Percentiles rank a stretch among this genome's conserved stretches.
phyloP scores from a whole-genome alignment of 2,329 filamentous ascomycete genomes.

The Scytalidium lignicola region DNA sequence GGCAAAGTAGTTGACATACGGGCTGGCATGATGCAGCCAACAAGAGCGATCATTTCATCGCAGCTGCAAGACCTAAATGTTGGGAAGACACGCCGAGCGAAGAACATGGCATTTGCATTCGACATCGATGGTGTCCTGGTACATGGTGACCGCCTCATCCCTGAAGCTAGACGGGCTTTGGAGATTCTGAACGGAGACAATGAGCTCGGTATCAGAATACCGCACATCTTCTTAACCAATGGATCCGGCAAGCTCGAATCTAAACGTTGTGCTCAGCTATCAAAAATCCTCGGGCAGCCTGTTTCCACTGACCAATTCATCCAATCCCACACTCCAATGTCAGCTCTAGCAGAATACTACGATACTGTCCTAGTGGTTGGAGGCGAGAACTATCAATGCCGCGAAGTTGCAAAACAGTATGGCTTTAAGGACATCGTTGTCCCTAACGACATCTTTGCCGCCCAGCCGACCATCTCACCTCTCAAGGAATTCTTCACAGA shows the following conservation, averaged over 20 bases:
- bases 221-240: conserved; percentile 71
- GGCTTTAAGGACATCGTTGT: conserved; percentile 70
- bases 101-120: conserved; percentile 79
- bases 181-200: conserved; percentile 72
- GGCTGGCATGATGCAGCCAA: conserved; percentile 55
- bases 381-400: conserved; percentile 70
- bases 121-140: conserved; percentile 74
- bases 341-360: conserved; percentile 70
- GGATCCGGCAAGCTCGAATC: conserved; percentile 67
- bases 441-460: conserved; percentile 68
- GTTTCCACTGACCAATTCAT: conserved; percentile 71
- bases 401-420: conserved; percentile 67
- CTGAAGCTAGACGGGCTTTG: conserved; percentile 59
- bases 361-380: conserved; percentile 70
- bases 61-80: conserved; percentile 64
- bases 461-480: conserved; percentile 63
- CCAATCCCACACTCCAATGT: conserved; percentile 73
- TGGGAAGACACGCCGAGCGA: conserved; percentile 62
- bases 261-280: conserved; percentile 60
- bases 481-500: conserved; percentile 61
- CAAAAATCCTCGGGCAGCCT: conserved; percentile 59
- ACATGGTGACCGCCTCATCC: conserved; percentile 66
- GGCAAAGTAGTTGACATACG: conserved; percentile 35
- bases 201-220: conserved; percentile 73
- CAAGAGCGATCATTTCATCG: conserved; percentile 62